phyloP scores from a whole-genome alignment of 257 asterid species.

The Solanum sitiens region DNA sequence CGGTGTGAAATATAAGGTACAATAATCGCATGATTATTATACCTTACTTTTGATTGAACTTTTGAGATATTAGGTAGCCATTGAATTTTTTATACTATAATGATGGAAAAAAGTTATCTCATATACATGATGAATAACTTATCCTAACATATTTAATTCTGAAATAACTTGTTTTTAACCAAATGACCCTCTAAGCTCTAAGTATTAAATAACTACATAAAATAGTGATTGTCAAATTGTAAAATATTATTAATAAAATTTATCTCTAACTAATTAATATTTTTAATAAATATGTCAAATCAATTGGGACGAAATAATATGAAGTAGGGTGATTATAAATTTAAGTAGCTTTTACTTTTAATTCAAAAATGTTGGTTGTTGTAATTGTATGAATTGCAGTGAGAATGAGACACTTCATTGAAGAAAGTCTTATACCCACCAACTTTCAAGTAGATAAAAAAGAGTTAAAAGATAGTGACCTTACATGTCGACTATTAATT shows the following conservation, averaged over 20 bases:
- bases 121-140: no score
- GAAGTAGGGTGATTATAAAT: background rate
- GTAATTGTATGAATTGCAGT: background rate
- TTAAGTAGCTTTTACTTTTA: no score
- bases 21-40: no score
- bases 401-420: background rate
- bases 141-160: no score
- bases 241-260: background rate
- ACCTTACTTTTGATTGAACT: no score
- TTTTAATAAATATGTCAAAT: background rate
- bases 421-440: background rate
- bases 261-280: background rate
- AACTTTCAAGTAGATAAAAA: background rate
- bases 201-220: background rate
- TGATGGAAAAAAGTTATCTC: no score
- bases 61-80: no score
- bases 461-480: background rate
- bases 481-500: background rate
- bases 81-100: no score
- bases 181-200: no score
- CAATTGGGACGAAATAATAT: background rate
- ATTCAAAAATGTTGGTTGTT: background rate
- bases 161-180: no score
- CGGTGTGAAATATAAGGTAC: no score
- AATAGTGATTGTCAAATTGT: background rate